Evolutionary conservation across 2,329 filamentous ascomycete genomes (phyloP), one percentile per base, ranked within the genome.

Genomic region (Zasmidium angulare): DNA sequence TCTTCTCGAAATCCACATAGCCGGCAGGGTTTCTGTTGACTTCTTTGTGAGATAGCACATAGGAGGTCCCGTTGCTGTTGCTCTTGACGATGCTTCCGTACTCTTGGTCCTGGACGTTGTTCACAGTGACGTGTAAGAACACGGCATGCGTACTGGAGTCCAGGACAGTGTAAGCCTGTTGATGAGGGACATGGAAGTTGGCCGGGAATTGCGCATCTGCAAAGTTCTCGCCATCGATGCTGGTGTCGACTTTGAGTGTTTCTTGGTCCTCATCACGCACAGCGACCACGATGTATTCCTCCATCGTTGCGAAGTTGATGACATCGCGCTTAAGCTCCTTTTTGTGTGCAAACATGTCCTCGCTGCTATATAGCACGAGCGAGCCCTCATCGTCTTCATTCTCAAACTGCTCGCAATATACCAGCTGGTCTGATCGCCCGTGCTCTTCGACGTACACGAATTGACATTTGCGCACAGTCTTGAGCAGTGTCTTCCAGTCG

Each of bases 1-100:
- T 91, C 79, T 96, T 97, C 74, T 99, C 95, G 75, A 96, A 99
- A 72, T 99, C 95, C 48, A 96, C 93, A 70, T 88, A 97, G 47
- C 88, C 92, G 1, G 74, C 68, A 12, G 82, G 78, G 71, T 97
- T 87, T 67, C 91, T 85, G 75, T 98, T 97, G 71, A 98, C 91
- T 20, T 85, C 86, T 51, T 85, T 80, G 22, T 95, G 81, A 74
- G 90, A 96, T 64, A 96, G 79, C 12, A 96, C 90, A 70, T 97
- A 99, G 1, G 90, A 95, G 0, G 95, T 99, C 55, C 95, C 95
- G 72, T 99, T 98, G 69, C 92, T 97, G 79, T 99, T 99, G 72
- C 92, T 97, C 84, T 98, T 99, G 76, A 99, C 86, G 67, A 99
- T 91, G 22, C 89, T 89, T 40, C 95, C 95, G 68, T 90, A 92